Base-by-base conservation (phyloP, 208 protist species). In the Trypanosoma boissoni region DNA sequence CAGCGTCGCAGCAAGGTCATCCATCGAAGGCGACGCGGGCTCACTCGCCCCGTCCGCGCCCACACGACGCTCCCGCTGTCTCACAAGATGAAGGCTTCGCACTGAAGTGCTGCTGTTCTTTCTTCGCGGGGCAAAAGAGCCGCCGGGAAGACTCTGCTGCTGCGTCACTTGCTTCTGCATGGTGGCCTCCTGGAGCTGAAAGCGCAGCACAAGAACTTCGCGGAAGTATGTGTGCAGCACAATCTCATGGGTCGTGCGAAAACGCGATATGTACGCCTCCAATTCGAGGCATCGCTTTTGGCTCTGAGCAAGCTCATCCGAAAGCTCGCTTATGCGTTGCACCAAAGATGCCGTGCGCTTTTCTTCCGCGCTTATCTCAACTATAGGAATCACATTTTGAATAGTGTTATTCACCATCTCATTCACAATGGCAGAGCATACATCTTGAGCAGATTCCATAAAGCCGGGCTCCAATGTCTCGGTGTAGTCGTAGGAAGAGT, bases 201-300 rank as follows among this genome's bases (percentile, higher is more conserved):
- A 69, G 9, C 88, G 78, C 37, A 94, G 69, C 26, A 88, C 60
- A 3, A 89, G 68, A 2, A 92, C 88, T 55, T 94, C 84, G 10
- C 73, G 65, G 54, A 94, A 94, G 64, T 94, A 94, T 51, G 63
- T 79, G 53, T 83, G 80, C 46, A 94, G 63, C 88, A 91, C 88
- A 59, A 82, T 85, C 21, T 90, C 75, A 56, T 94, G 83, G n/a
- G 80, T 78, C 28, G 68, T 42, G 37, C 83, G 78, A 27, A 72
- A 56, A 41, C 80, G 61, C 0, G 24, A 50, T 26, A 86, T 58
- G 26, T 57, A 48, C 6, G 20, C 54, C 49, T 83, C 55, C 51
- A 66, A 9, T 9, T 77, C 66, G 5, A 23, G 42, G 16, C 68
- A 45, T 9, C 56, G 45, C n/a, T 45, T 3, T 24, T 78, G 54